Evolutionary conservation across 495 filamentous ascomycete genomes (phyloP).

Genomic region (Lichenothelia convexa): DNA sequence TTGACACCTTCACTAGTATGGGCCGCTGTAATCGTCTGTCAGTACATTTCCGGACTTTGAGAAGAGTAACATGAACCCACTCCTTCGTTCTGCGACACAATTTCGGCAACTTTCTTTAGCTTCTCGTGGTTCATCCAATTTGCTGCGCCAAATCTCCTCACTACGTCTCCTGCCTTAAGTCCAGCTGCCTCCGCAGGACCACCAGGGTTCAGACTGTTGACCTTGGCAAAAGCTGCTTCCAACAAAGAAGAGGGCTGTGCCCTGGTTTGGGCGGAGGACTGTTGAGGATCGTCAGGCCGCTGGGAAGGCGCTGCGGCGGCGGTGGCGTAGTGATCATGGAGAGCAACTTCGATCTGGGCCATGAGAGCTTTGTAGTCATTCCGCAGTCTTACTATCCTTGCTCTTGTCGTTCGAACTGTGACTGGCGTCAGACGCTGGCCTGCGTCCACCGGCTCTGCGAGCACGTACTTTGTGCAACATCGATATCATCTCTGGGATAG

Average conservation of each 20-base stretch:
- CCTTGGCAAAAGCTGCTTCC: slow-evolving; percentile 68
- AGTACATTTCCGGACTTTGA: neutral
- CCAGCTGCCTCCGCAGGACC: slow-evolving; percentile 79
- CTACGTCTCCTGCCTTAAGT: slow-evolving; percentile 61
- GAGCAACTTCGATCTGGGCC: slow-evolving; percentile 55
- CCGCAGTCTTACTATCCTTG: slow-evolving; percentile 70
- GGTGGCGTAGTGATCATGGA: slow-evolving; percentile 48
- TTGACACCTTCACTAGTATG: slow-evolving; percentile 9
- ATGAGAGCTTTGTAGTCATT: slow-evolving; percentile 92
- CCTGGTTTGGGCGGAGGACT: neutral
- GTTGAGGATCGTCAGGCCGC: slow-evolving; percentile 2
- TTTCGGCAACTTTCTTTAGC: slow-evolving; percentile 64
- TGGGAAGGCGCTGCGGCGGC: slow-evolving; percentile 1
- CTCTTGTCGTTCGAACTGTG: slow-evolving; percentile 72
- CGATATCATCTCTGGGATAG: slow-evolving; percentile 82
- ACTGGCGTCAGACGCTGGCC: slow-evolving; percentile 1
- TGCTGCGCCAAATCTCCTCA: slow-evolving; percentile 68
- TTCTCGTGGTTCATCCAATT: slow-evolving; percentile 71
- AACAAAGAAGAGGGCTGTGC: slow-evolving; percentile 15
- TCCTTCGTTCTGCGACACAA: slow-evolving; percentile 74
- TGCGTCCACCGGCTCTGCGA: neutral
- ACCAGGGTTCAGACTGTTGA: slow-evolving; percentile 59
- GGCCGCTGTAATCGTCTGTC: slow-evolving; percentile 4
- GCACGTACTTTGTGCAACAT: slow-evolving; percentile 78
- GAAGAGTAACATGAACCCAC: slow-evolving; percentile 34